phyloP scores from a whole-genome alignment of 1,139 yeast species.

The Nakaseomyces bracarensis region DNA sequence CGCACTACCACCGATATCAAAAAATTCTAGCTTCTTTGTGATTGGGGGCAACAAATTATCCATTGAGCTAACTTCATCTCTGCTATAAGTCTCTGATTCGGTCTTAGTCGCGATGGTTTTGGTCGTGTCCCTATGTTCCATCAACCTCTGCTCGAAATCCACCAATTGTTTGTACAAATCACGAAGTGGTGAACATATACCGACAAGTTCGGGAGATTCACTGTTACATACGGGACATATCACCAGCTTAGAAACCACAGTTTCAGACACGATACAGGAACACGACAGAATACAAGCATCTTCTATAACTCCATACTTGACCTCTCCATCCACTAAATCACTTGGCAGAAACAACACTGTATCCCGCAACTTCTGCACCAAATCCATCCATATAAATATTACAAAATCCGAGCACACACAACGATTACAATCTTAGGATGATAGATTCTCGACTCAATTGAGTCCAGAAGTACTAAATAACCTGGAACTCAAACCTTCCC shows the following conservation, averaged over 20 bases:
- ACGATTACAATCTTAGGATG: too few species aligned
- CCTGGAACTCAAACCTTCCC: too few species aligned
- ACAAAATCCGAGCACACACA: too few species aligned
- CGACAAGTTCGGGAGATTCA: constrained; percentile 31
- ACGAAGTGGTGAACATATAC: constrained; percentile 45
- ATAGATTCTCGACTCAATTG: too few species aligned
- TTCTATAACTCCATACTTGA: constrained; percentile 17
- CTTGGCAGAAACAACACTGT: constrained; percentile 6
- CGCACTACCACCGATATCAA: background rate
- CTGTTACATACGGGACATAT: constrained; percentile 47
- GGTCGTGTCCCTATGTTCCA: background rate
- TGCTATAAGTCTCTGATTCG: background rate
- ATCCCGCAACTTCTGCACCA: background rate
- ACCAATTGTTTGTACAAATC: constrained; percentile 34
- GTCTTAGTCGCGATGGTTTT: background rate
- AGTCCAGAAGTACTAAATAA: too few species aligned
- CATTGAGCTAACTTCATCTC: background rate
- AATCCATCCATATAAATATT: constrained; percentile 1
- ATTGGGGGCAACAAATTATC: background rate
- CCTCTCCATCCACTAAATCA: constrained; percentile 14
- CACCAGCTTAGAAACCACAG: constrained; percentile 9
- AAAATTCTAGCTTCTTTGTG: constrained; percentile 1
- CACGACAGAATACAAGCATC: constrained; percentile 58
- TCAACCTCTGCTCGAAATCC: background rate
- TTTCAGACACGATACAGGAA: constrained; percentile 56